Conservation (phyloP, 192 early-diverging fungal species). For the Mortierella alpina region DNA sequence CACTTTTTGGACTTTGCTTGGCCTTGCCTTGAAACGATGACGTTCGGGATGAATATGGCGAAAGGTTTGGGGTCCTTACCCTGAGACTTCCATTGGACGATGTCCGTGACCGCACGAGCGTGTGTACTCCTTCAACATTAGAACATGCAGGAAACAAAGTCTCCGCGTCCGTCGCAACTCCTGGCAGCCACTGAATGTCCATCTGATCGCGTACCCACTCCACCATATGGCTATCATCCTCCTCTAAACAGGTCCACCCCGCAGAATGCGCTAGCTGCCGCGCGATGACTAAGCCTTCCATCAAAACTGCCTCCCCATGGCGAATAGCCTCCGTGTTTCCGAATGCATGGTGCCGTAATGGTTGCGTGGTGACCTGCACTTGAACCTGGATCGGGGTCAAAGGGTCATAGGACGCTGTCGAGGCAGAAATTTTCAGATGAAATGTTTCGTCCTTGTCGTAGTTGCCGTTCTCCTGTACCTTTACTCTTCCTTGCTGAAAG, state of each 20-base stretch:
- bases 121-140: conserved; percentile 7
- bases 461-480: background rate
- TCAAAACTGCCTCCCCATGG: conserved; percentile 37
- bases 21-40: conserved; percentile 13
- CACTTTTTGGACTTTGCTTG: background rate
- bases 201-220: conserved; percentile 51
- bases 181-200: conserved; percentile 35
- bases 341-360: conserved; percentile 25
- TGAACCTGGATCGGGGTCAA: conserved; percentile 16
- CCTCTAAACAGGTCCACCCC: conserved; percentile 43
- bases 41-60: conserved; percentile 29
- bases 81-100: conserved; percentile 7
- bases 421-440: conserved; percentile 26
- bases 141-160: conserved; percentile 4
- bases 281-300: conserved; percentile 43
- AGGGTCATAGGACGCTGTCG: conserved; percentile 8
- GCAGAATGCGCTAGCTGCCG: conserved; percentile 25
- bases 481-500: conserved; percentile 22
- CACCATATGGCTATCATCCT: conserved; percentile 45
- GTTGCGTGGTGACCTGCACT: conserved; percentile 32
- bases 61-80: conserved; percentile 28
- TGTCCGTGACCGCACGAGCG: conserved; percentile 5
- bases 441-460: conserved; percentile 7
- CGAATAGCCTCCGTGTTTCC: conserved; percentile 38
- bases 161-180: background rate